Percentiles rank a stretch among this genome's conserved stretches.
phyloP scores from a whole-genome alignment of 768 basidiomycete species.

The Rhizopogon vinicolor region DNA sequence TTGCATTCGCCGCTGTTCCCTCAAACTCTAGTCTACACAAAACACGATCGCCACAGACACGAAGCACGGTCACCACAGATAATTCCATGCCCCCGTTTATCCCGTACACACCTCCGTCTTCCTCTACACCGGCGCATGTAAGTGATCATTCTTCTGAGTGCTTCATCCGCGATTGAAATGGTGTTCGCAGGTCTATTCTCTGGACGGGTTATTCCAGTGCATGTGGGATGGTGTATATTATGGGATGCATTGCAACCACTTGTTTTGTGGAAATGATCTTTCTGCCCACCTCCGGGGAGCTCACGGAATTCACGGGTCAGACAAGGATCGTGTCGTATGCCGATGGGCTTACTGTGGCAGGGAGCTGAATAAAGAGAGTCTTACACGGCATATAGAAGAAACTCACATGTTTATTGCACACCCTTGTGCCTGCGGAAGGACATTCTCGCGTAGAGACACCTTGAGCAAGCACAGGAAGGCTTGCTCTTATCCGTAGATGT shows the following conservation, averaged over 20 bases:
- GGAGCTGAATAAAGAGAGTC: conserved; percentile 8
- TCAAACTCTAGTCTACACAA: too few relatives aligned
- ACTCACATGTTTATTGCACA: conserved; percentile 16
- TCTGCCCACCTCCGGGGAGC: neutral
- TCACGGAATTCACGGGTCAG: neutral
- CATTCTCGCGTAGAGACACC: conserved; percentile 16
- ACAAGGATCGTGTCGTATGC: too few relatives aligned
- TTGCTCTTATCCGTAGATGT: conserved; percentile 1
- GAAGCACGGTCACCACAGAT: too few relatives aligned
- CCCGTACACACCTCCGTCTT: too few relatives aligned
- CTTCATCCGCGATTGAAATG: too few relatives aligned
- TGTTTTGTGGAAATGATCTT: neutral
- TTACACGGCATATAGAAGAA: conserved; percentile 18
- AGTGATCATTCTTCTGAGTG: too few relatives aligned
- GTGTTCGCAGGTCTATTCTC: too few relatives aligned
- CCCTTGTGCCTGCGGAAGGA: conserved; percentile 17
- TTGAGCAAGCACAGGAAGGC: conserved; percentile 13
- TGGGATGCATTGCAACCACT: neutral
- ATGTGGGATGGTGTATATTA: neutral
- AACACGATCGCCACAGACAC: too few relatives aligned
- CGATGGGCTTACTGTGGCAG: conserved; percentile 12
- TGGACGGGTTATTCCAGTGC: too few relatives aligned
- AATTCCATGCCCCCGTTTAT: too few relatives aligned
- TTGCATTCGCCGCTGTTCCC: too few relatives aligned
- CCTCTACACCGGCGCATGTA: too few relatives aligned